phyloP scores from a whole-genome alignment of 2,329 filamentous ascomycete species.

The Paraconiothyrium brasiliense region DNA sequence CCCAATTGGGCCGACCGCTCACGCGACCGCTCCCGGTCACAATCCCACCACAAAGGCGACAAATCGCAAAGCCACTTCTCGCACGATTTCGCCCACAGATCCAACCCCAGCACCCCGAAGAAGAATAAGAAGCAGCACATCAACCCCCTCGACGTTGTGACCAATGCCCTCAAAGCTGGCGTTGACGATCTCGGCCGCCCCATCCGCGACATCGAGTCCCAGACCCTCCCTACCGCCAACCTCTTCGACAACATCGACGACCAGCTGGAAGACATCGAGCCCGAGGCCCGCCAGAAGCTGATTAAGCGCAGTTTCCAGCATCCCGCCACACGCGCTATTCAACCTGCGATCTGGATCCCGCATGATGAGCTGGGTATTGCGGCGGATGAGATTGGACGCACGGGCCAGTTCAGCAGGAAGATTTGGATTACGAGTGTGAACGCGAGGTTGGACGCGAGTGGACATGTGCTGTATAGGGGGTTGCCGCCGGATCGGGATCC shows the following conservation, averaged over 20 bases:
- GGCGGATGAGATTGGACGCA: constrained; percentile 87
- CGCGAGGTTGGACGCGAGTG: constrained; percentile 84
- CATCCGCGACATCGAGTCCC: constrained; percentile 50
- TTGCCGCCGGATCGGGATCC: constrained; percentile 79
- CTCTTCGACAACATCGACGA: constrained; percentile 89
- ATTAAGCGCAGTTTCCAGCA: constrained; percentile 92
- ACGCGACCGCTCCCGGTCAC: constrained; percentile 38
- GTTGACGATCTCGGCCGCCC: constrained; percentile 42
- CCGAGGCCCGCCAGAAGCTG: constrained; percentile 85
- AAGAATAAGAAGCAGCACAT: constrained; percentile 28
- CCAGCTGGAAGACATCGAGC: constrained; percentile 92
- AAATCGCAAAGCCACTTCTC: constrained; percentile 24
- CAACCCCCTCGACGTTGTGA: constrained; percentile 40
- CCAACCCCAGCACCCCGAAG: background rate
- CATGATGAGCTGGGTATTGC: constrained; percentile 88
- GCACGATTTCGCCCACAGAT: constrained; percentile 8
- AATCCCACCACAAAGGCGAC: constrained; percentile 26
- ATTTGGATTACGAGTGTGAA: constrained; percentile 97
- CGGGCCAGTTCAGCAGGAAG: constrained; percentile 73
- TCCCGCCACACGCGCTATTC: constrained; percentile 80
- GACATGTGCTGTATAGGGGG: constrained; percentile 81
- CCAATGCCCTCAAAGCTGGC: constrained; percentile 36
- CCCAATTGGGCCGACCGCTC: constrained; percentile 43
- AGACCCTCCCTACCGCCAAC: constrained; percentile 74
- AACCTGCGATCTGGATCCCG: constrained; percentile 94